A percentile compares a stretch with the other conserved stretches of the same genome.
These are phyloP conservation scores for Fusarium tuaranense DNA, from an alignment of 2,329 filamentous ascomycete species.

Conservation along the genomic window DNA sequence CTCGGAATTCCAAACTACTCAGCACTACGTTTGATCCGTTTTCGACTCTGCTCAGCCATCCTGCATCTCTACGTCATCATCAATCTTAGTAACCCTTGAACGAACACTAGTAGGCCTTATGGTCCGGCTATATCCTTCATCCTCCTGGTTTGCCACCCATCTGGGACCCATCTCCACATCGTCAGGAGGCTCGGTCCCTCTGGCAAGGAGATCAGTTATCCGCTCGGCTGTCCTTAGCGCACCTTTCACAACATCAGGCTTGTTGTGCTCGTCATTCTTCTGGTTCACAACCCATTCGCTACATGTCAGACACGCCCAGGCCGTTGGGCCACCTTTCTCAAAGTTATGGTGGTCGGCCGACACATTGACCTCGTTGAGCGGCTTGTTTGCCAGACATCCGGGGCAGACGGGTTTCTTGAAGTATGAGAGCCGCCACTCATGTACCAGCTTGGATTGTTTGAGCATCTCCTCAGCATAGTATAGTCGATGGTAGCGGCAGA, in stretches of 20 bases:
- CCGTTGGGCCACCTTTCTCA: constrained; percentile 9
- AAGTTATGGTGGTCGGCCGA: constrained; percentile 35
- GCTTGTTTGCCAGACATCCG: constrained; percentile 42
- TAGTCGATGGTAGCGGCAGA: constrained; percentile 53
- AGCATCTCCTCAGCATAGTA: constrained; percentile 43
- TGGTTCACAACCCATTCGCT: constrained; percentile 47
- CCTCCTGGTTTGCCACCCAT: constrained; percentile 43
- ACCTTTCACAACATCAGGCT: constrained; percentile 34
- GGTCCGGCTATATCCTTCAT: constrained; percentile 23
- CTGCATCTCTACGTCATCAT: constrained; percentile 14
- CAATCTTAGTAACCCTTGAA: not conserved
- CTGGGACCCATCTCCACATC: constrained; percentile 32
- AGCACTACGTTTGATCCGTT: not conserved
- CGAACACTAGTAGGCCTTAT: constrained; percentile 19
- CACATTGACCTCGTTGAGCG: constrained; percentile 18
- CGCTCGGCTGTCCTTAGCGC: constrained; percentile 26
- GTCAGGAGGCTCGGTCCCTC: not conserved
- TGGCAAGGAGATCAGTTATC: not conserved
- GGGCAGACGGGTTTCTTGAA: constrained; percentile 47
- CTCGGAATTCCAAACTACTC: constrained; percentile 8
- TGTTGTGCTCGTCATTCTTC: constrained; percentile 24
- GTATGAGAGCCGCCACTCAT: constrained; percentile 41
- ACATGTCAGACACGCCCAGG: constrained; percentile 52
- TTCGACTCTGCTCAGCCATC: not conserved
- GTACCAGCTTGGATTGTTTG: constrained; percentile 37